phyloP scores from a whole-genome alignment of 2,329 filamentous ascomycete species.

The Trichoderma sp. region DNA sequence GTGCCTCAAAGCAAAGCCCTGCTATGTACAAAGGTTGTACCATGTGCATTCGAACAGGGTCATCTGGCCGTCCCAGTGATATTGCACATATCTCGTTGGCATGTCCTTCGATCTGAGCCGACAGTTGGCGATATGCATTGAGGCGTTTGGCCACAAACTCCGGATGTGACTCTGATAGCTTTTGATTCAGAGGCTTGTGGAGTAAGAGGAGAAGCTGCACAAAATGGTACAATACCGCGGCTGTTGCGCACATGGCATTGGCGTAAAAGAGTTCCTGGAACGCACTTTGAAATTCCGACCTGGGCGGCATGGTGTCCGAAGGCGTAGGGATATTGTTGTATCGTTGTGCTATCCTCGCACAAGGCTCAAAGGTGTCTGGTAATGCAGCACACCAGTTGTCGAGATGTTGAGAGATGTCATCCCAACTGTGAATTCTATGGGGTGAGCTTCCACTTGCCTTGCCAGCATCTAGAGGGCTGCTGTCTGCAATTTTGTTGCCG shows the following conservation, averaged over 20 bases:
- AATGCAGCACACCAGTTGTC: slow-evolving; percentile 20
- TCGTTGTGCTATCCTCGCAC: slow-evolving; percentile 14
- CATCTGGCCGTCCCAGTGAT: slow-evolving; percentile 15
- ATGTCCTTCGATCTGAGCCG: slow-evolving; percentile 18
- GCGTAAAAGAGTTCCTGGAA: slow-evolving; percentile 22
- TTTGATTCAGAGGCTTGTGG: slow-evolving; percentile 18
- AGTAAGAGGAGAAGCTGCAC: slow-evolving; percentile 22
- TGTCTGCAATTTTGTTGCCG: not conserved
- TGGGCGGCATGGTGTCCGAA: slow-evolving; percentile 1
- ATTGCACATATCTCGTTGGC: slow-evolving; percentile 20
- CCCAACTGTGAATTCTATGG: not conserved
- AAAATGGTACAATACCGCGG: slow-evolving; percentile 24
- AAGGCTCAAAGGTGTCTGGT: slow-evolving; percentile 24
- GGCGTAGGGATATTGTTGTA: slow-evolving; percentile 10
- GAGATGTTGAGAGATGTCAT: slow-evolving; percentile 18
- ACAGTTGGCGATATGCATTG: slow-evolving; percentile 15
- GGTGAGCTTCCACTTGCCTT: not conserved
- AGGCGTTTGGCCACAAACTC: slow-evolving; percentile 15
- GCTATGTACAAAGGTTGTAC: slow-evolving; percentile 20
- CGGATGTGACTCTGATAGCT: not conserved
- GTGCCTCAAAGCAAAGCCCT: slow-evolving; percentile 20
- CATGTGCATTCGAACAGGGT: slow-evolving; percentile 19
- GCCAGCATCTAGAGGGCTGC: not conserved
- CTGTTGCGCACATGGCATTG: slow-evolving; percentile 24
- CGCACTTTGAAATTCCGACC: slow-evolving; percentile 8